Base-by-base conservation (phyloP, 257 asterid genomes). In the Solanum verrucosum region DNA sequence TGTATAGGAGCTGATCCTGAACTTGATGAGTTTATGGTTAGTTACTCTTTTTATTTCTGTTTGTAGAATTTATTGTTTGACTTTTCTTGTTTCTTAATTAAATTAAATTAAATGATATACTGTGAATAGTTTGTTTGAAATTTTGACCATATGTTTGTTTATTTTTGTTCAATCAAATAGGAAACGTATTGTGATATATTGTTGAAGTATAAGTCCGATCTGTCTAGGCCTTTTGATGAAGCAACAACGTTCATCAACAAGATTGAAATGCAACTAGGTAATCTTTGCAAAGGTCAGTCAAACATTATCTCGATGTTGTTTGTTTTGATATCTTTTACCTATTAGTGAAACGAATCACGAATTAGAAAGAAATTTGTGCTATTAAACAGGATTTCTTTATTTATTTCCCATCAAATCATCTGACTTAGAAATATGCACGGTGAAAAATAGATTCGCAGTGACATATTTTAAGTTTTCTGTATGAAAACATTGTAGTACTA, bases 151-250 rank as follows among this genome's bases (percentile, higher is more conserved):
- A 79, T 52, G 16, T 63, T 21, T 52, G 46, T 46, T 52, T 31
- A 49, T 56, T 31, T 27, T 44, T 21, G 83, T 2, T 49, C 12
- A 2, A 86, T 56, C 65, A 56, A 56, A 44, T 42, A 96, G 99
- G 98, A 95, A 92, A 93, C 93, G 44, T 96, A 94, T 88, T 92
- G 93, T 84, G 94, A 93, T 77, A 89, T 95, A 73, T 79, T 96
- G 92, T 90, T 93, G 90, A 95, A 93, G 91, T 95, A 88, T 89
- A 96, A 95, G 90, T 90, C 94, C 87, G 97, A 95, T 92, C 95
- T 96, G 56, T 91, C 93, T 1, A 90, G 93, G 91, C 97, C 98
- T n/a, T 96, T 95, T 18, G 93, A 93, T 86, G 99, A 96, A 93
- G 98, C 99, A 29, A 94, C 93, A 14, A 93, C 96, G 15, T 96